A percentile compares a stretch with the other conserved stretches of the same genome.
phyloP scores from a whole-genome alignment of 73 alveolate genomes.

The Uronychia setigera region DNA sequence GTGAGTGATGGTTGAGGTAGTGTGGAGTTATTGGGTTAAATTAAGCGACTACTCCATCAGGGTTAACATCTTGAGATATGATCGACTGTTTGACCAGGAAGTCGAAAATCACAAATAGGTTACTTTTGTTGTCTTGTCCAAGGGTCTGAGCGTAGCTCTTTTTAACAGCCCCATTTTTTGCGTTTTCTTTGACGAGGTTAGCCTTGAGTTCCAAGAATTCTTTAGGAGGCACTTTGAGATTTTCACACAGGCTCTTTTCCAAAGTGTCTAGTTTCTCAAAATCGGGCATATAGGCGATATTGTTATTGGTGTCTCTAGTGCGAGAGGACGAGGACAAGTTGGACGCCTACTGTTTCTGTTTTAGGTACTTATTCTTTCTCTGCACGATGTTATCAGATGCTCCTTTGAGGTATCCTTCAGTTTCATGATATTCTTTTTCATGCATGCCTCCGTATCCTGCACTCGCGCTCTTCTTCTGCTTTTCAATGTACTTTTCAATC shows the following conservation, averaged over 20 bases:
- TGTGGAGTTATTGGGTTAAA: too few relatives aligned
- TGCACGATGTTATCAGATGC: constrained; percentile 14
- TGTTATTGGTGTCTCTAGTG: constrained; percentile 10
- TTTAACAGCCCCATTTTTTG: constrained; percentile 33
- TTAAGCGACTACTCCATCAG: too few relatives aligned
- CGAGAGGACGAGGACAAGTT: constrained; percentile 21
- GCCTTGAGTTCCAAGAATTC: constrained; percentile 17
- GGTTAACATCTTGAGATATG: background rate
- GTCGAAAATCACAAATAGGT: background rate
- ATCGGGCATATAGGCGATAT: constrained; percentile 2
- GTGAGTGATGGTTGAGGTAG: too few relatives aligned
- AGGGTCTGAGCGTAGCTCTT: background rate
- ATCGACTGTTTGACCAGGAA: background rate
- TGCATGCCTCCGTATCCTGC: constrained; percentile 10
- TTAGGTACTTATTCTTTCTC: background rate
- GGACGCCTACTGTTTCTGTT: background rate
- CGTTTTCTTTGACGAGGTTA: constrained; percentile 3
- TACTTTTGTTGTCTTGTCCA: background rate
- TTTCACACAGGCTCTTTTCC: constrained; percentile 12
- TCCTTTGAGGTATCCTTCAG: constrained; percentile 10
- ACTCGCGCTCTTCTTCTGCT: constrained; percentile 58
- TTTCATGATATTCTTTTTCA: constrained; percentile 9
- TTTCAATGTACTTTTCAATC: constrained; percentile 71
- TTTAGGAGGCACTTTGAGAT: constrained; percentile 16
- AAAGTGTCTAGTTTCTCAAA: constrained; percentile 22